Evolutionary conservation across 2,329 filamentous ascomycete genomes (phyloP).

Genomic region (Laburnicola sp.): DNA sequence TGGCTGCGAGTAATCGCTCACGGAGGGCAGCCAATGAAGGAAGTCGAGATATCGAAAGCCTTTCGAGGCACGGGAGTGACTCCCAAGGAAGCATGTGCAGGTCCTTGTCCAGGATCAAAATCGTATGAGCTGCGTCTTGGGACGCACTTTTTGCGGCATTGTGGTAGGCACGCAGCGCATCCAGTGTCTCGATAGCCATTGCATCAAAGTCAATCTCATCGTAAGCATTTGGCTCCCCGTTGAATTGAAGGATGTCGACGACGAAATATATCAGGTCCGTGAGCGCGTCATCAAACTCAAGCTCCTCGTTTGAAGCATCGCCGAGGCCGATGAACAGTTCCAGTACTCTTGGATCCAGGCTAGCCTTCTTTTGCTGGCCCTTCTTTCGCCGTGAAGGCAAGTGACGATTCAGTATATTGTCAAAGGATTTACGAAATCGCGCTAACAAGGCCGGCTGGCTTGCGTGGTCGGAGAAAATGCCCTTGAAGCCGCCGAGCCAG

Average conservation of each 20-base stretch:
- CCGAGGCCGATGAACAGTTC: constrained; percentile 89
- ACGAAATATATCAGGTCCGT: constrained; percentile 94
- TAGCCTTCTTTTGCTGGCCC: constrained; percentile 52
- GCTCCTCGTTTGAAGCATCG: constrained; percentile 66
- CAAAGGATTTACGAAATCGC: constrained; percentile 76
- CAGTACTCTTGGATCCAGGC: constrained; percentile 69
- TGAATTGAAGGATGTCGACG: constrained; percentile 93
- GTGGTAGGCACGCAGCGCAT: constrained; percentile 81
- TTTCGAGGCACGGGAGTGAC: constrained; percentile 82
- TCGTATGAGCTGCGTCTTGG: constrained; percentile 64
- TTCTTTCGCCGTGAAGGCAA: constrained; percentile 78
- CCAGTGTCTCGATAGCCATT: constrained; percentile 85
- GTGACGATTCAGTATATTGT: constrained; percentile 78
- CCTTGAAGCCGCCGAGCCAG: constrained; percentile 93
- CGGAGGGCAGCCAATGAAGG: constrained; percentile 83
- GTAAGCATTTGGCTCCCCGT: constrained; percentile 93
- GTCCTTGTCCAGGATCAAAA: constrained; percentile 88
- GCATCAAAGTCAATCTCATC: constrained; percentile 95
- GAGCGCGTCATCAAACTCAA: constrained; percentile 84
- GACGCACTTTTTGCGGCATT: constrained; percentile 49
- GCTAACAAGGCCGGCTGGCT: constrained; percentile 66
- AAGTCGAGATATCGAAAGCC: constrained; percentile 79
- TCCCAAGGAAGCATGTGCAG: constrained; percentile 96
- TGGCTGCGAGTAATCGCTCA: constrained; percentile 67
- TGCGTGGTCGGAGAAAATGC: constrained; percentile 80